Conservation (phyloP, 208 protist genomes). For the Leishmania guyanensis region DNA sequence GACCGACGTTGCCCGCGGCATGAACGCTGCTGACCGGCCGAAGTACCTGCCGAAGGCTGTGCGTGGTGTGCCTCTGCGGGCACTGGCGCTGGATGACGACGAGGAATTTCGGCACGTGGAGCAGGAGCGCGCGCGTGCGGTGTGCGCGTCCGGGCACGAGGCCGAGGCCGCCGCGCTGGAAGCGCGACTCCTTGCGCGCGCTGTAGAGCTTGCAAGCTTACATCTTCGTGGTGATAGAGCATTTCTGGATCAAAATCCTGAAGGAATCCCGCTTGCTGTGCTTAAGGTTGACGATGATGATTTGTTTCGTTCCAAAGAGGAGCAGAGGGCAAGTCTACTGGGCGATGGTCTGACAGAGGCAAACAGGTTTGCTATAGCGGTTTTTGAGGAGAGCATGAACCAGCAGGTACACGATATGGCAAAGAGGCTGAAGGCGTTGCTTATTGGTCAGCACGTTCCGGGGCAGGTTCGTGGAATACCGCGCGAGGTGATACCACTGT, state of each 20-base stretch:
- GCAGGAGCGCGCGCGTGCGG: constrained; percentile 37
- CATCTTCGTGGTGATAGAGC: constrained; percentile 33
- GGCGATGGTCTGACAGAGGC: constrained; percentile 32
- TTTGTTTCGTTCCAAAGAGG: constrained; percentile 40
- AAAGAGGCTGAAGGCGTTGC: constrained; percentile 37
- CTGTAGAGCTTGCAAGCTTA: constrained; percentile 37
- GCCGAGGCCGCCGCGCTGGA: constrained; percentile 34
- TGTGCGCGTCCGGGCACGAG: constrained; percentile 30
- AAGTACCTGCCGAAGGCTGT: constrained; percentile 44
- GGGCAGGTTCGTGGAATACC: constrained; percentile 49
- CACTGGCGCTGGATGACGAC: constrained; percentile 60
- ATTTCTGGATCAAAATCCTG: constrained; percentile 49
- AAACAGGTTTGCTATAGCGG: constrained; percentile 26
- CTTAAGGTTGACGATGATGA: constrained; percentile 40
- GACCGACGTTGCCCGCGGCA: constrained; percentile 41
- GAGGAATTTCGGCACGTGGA: constrained; percentile 45
- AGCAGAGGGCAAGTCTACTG: constrained; percentile 41
- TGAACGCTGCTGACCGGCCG: constrained; percentile 47
- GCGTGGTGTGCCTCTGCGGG: constrained; percentile 44
- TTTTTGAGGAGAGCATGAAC: constrained; percentile 61
- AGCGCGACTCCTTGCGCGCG: constrained; percentile 44
- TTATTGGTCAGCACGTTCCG: constrained; percentile 35
- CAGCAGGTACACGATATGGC: constrained; percentile 41
- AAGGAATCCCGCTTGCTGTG: constrained; percentile 47
- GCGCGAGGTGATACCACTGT: constrained; percentile 46